Base-by-base conservation (phyloP, 2,329 filamentous ascomycete genomes). In the Ophiocordyceps unilateralis region DNA sequence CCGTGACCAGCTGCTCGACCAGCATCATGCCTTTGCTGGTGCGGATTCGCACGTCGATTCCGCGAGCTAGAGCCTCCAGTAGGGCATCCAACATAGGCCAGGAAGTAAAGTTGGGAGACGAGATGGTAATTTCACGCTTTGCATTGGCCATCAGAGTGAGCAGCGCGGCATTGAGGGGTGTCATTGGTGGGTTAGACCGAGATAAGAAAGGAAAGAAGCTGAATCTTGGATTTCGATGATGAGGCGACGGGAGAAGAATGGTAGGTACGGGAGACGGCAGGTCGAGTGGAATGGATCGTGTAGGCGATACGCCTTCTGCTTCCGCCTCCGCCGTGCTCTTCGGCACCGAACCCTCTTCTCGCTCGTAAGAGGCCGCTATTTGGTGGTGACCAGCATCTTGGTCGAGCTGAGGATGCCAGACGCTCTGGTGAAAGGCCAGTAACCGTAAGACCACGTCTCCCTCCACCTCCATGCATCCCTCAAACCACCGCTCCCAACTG, bases 401-500 rank as follows among this genome's bases (percentile, higher is more conserved):
- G 10, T 40, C 37, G 41, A 52, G 54, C 19, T 52, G 59, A 10
- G 9, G 45, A 24, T 50, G 70, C 85, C 85, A 91, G n/a, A 85
- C 80, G 1, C 62, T 56, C 9, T 65, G 55, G 59, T 83, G 86
- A 53, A 89, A 89, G 2, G 64, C 56, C 37, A 82, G 49, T 34
- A 91, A 70, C n/a, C 70, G 65, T 4, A 57, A 51, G 1, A 86
- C 74, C 1, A 81, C 66, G 0, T 68, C 64, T 0, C 83, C 83
- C 7, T 67, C 66, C 11, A 89, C 59, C 43, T 77, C 74, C 4
- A 89, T 63, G 44, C 79, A 84, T 0, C 80, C 82, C 57, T 93
- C 85, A 22, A 89, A 79, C 85, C 85, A 93, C n/a, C 75, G 61
- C 58, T 91, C 85, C 82, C 82, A 91, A 53, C 81, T 87, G 5